Conservation (phyloP, 768 basidiomycete genomes). For the Lentinula aciculospora region DNA sequence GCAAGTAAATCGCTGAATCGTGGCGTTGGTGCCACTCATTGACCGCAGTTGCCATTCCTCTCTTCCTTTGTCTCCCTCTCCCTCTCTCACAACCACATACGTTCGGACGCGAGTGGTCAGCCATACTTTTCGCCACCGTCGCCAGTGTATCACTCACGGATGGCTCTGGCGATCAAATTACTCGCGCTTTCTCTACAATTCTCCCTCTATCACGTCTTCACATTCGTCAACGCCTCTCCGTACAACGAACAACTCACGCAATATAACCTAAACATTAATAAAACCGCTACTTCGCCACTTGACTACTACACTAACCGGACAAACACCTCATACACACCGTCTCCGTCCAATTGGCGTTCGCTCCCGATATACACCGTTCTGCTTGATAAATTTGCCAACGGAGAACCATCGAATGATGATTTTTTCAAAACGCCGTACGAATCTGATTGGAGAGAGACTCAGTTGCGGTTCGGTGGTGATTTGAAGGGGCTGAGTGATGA, state of each 20-base stretch:
- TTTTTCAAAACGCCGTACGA: slow-evolving; percentile 78
- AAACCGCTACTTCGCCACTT: slow-evolving; percentile 58
- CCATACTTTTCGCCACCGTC: slow-evolving; percentile 46
- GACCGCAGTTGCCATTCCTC: no score
- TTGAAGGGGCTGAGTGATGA: slow-evolving; percentile 62
- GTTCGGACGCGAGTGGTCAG: slow-evolving; percentile 10
- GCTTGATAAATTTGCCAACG: slow-evolving; percentile 92
- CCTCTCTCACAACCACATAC: no score
- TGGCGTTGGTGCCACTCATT: no score
- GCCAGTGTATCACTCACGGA: slow-evolving; percentile 30
- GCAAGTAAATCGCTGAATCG: no score
- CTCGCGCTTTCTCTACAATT: no score
- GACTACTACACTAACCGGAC: slow-evolving; percentile 61
- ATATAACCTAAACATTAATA: slow-evolving; percentile 78
- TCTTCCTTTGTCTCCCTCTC: no score
- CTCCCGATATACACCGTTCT: slow-evolving; percentile 79
- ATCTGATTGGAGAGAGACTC: slow-evolving; percentile 82
- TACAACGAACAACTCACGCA: slow-evolving; percentile 59
- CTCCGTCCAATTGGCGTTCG: slow-evolving; percentile 82
- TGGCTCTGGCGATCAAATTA: slow-evolving; percentile 15
- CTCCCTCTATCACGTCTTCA: no score
- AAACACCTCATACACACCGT: slow-evolving; percentile 66
- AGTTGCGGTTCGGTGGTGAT: slow-evolving; percentile 87
- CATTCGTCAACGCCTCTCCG: slow-evolving; percentile 53
- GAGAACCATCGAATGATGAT: slow-evolving; percentile 89